Evolutionary conservation across 2,329 filamentous ascomycete species (phyloP), one percentile per base, ranked within the genome.

Genomic region (Triangularia verruculosa): DNA sequence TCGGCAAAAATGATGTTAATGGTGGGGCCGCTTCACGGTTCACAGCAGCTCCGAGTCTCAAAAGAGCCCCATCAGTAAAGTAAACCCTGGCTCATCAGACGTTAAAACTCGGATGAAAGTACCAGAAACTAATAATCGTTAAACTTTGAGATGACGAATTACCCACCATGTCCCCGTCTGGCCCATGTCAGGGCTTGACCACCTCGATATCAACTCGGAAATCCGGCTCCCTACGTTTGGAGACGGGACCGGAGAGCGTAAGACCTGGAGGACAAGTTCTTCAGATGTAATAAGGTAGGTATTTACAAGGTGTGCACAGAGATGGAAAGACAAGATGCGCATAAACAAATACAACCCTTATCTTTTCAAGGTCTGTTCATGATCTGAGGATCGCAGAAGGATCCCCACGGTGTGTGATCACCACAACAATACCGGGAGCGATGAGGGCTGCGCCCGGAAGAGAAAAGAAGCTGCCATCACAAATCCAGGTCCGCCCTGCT

Each of bases 11-110:
- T 47, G 39, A 20, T 2, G 39, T 47, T 47, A 4, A 43, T 27
- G 56, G 56, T 59, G 57, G 57, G 57, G 57, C 17, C 39, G 57
- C 39, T 28, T 28, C 17, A 39, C 57, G 57, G 57, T 59, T 59
- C 34, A 59, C 57, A 28, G 25, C 39, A 52, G 39, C 22, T 59
- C 57, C 57, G 57, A 59, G 57, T 59, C 57, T 59, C 57, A 52
- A 43, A n/a, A 30, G 9, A 32, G 20, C 51, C 15, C 34, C 39
- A 47, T 17, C 39, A 20, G n/a, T 20, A 47, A n/a, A 15, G 20
- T 58, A 22, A 39, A 58, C 30, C 56, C 39, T 9, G 39, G n/a
- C 39, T 20, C 17, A 8, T 17, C n/a, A 47, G n/a, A 20, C n/a
- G 3, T 4, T 20, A n/a, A n/a, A n/a, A n/a, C 13, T 39, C 15